Base-by-base conservation (phyloP, 345 rosid species). In the Xanthoceras sorbifolium region DNA sequence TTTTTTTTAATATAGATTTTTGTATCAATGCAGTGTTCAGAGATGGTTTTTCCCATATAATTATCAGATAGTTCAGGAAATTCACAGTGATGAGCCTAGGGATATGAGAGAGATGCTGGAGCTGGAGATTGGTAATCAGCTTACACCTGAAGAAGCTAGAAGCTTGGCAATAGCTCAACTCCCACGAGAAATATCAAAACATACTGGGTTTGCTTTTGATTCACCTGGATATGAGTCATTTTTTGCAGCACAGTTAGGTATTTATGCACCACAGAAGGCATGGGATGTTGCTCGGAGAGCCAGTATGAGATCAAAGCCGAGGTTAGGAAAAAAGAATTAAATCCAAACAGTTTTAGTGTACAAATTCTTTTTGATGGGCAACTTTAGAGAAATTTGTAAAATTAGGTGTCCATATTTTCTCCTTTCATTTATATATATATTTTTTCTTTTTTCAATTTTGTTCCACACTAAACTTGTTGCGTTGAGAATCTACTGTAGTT, bases 241-340 rank as follows among this genome's bases (percentile, higher is more conserved):
- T 85, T 97, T 97, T 22, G 99, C 99, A 14, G 77, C 98, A 34
- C 97, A 97, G 81, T 77, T 87, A 9, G 99, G 99, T 62, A 65
- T 93, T 5, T 80, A 83, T 75, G 98, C 95, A n/a, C 98, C 98
- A 1, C 98, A 92, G 38, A 97, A 91, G 87, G 92, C 98, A 28
- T 97, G 99, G 98, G 99, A 97, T 87, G 99, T 97, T 61, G 96
- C 93, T 23, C 82, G 96, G 73, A 88, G 99, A 89, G 99, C 98
- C 55, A 89, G 98, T 81, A 84, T 88, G 93, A 88, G 76, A 83
- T 78, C 94, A 20, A 83, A 84, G 77, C 90, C 89, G 0, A 94
- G 87, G 77, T 46, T 59, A 71, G 82, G 82, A 18, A 85, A 84
- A 82, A 88, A 44, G 82, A 79, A 85, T 54, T 87, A 68, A 73